Conservation (phyloP, 2,329 filamentous ascomycete species). For the Paecilomyces sp. region DNA sequence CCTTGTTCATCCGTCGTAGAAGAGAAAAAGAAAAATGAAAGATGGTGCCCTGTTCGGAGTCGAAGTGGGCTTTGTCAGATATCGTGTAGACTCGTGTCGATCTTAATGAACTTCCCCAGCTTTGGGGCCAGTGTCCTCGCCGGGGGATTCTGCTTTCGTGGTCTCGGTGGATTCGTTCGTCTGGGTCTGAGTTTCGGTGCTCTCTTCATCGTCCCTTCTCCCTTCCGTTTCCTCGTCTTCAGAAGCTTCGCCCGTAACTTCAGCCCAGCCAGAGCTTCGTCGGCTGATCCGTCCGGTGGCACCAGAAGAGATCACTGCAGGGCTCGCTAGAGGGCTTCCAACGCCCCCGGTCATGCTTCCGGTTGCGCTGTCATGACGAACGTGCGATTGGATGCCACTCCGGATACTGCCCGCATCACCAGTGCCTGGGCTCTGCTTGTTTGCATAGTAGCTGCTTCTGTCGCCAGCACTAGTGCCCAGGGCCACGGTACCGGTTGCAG, state of each 20-base stretch:
- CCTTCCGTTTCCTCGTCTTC: constrained; percentile 20
- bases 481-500: constrained; percentile 60
- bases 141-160: not conserved
- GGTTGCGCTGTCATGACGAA: constrained; percentile 71
- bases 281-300: constrained; percentile 30
- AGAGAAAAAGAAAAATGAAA: not conserved
- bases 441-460: constrained; percentile 72
- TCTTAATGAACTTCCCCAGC: not conserved
- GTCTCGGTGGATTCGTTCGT: not conserved
- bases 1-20: not conserved
- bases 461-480: constrained; percentile 57
- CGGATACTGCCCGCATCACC: constrained; percentile 70
- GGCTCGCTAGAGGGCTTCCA: constrained; percentile 52
- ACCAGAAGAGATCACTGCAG: constrained; percentile 33
- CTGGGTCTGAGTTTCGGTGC: not conserved
- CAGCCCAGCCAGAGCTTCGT: constrained; percentile 38
- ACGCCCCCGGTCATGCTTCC: constrained; percentile 60
- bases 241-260: constrained; percentile 32
- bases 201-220: constrained; percentile 29
- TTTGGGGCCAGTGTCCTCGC: not conserved
- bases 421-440: constrained; percentile 38
- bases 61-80: not conserved
- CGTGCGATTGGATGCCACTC: constrained; percentile 70
- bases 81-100: not conserved
- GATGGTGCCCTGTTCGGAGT: not conserved